These are phyloP conservation scores for sunflower (Helianthus annuus) DNA, from an alignment of 129 eudicot species.

Conservation along the genomic window DNA sequence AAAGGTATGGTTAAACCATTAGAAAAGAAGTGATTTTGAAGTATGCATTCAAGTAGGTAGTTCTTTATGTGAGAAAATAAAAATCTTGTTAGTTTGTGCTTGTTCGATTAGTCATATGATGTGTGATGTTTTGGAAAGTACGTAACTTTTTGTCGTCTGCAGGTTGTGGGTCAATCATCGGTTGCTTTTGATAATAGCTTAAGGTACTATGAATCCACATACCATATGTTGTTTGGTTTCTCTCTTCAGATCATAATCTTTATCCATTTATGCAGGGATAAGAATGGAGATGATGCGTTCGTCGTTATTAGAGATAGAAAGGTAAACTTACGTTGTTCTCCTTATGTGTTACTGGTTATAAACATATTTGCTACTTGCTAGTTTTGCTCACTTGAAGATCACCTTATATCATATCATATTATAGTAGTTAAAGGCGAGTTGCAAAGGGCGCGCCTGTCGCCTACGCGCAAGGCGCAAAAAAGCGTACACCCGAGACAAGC, in stretches of 20 bases:
- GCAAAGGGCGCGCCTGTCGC: too few relatives aligned
- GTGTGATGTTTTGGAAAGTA: conserved; percentile 8
- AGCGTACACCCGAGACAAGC: too few relatives aligned
- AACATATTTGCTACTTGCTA: not conserved
- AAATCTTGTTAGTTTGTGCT: not conserved
- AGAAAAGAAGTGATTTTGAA: conserved; percentile 6
- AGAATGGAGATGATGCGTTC: conserved; percentile 46
- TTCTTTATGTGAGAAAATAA: not conserved
- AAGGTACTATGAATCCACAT: conserved; percentile 38
- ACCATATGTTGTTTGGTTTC: conserved; percentile 7
- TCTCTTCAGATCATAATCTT: conserved; percentile 10
- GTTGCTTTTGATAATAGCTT: conserved; percentile 42
- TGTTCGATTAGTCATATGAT: not conserved
- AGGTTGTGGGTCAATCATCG: conserved; percentile 45
- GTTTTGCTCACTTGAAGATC: too few relatives aligned
- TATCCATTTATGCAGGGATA: conserved; percentile 40
- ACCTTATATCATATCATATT: too few relatives aligned
- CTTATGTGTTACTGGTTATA: not conserved
- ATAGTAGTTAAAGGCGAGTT: too few relatives aligned
- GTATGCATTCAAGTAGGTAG: conserved; percentile 1
- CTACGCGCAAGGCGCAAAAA: too few relatives aligned
- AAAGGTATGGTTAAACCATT: conserved; percentile 4
- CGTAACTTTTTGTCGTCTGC: conserved; percentile 1
- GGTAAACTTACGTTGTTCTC: conserved; percentile 35
- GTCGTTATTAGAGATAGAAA: conserved; percentile 54